Percentiles rank a stretch among this genome's conserved stretches.
These are phyloP conservation scores for Gossypium schwendimanii DNA, from an alignment of 441 rosid genomes.

Conservation along the genomic window DNA sequence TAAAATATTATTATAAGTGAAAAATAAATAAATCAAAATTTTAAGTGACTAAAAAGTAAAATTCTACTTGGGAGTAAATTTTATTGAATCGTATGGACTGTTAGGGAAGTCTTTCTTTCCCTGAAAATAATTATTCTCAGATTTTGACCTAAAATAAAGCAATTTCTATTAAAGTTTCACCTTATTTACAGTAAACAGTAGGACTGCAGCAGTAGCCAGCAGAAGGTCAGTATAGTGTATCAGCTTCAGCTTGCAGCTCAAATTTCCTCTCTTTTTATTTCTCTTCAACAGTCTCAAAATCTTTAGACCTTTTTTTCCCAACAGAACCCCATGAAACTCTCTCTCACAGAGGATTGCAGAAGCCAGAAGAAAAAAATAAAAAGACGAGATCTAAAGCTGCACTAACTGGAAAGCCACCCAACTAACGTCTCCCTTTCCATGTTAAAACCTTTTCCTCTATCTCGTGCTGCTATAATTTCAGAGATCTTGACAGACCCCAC, in stretches of 20 bases:
- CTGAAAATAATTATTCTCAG: no score
- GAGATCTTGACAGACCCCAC: conserved; percentile 37
- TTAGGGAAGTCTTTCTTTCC: no score
- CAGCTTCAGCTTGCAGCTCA: neutral
- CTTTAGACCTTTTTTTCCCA: neutral
- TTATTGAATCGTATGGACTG: no score
- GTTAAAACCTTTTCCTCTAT: neutral
- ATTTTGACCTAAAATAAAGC: no score
- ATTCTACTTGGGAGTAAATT: no score
- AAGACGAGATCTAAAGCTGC: conserved; percentile 14
- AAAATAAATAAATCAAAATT: no score
- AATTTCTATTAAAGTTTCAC: neutral
- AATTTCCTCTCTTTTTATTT: neutral
- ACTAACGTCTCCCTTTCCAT: conserved; percentile 20
- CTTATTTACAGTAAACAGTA: neutral
- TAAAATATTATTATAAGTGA: no score
- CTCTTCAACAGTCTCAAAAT: conserved; percentile 10
- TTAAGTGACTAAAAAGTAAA: no score
- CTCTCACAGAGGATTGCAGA: conserved; percentile 16
- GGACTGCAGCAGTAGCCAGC: neutral
- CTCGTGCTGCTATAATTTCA: conserved; percentile 31
- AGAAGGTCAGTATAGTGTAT: neutral
- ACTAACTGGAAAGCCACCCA: conserved; percentile 10
- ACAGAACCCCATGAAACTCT: conserved; percentile 28
- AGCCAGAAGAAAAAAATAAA: neutral